These are phyloP conservation scores for Syzygium aromaticum DNA, from an alignment of 345 rosid genomes.

Conservation along the genomic window DNA sequence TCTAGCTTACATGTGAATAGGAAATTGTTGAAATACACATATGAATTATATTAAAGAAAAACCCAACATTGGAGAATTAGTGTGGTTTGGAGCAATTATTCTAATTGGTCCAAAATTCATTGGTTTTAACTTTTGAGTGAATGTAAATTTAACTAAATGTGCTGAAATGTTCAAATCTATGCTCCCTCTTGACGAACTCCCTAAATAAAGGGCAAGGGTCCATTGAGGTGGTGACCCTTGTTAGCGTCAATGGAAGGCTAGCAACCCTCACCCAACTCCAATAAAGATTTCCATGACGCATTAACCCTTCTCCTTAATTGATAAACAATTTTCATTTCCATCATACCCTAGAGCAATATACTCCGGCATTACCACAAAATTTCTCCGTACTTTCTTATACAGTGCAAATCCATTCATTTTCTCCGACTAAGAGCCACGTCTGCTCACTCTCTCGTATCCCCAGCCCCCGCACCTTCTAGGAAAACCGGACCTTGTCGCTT, in stretches of 20 bases:
- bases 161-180: background rate
- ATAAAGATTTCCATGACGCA: background rate
- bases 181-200: background rate
- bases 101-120: too few species aligned
- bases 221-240: background rate
- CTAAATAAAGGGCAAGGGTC: background rate
- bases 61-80: rapidly evolving
- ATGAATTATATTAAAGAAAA: background rate
- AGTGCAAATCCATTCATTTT: background rate
- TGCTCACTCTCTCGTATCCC: background rate
- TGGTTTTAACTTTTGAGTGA: too few species aligned
- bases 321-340: background rate
- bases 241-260: background rate
- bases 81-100: too few species aligned
- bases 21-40: rapidly evolving
- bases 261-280: background rate
- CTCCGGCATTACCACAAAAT: background rate
- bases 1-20: background rate
- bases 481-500: background rate
- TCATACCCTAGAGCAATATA: background rate
- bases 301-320: background rate
- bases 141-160: too few species aligned
- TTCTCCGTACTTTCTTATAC: background rate
- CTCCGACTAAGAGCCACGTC: background rate
- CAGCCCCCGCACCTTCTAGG: background rate